Evolutionary conservation across 2,329 filamentous ascomycete genomes (phyloP), one percentile per base, ranked within the genome.

Genomic region (Clonostachys rhizophaga): DNA sequence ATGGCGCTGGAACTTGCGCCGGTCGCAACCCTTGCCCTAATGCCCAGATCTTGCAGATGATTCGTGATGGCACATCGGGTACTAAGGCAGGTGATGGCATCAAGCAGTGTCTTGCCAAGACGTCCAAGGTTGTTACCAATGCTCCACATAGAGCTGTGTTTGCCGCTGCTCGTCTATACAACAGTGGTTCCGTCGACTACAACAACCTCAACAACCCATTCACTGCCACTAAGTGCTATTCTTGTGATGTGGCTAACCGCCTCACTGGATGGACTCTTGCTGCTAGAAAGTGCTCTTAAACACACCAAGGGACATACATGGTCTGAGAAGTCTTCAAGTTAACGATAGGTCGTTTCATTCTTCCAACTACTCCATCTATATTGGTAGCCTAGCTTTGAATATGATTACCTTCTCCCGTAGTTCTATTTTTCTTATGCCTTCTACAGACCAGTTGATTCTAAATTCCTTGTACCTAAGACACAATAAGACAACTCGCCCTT

Each of bases 101-200:
- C 37, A 24, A 46, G 46, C 52, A 54, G 47, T 44, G 36, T n/a
- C 43, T 50, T 35, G 47, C 42, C 30, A 34, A 17, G 6, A 42
- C 52, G 18, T 37, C 41, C 10, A 40, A 14, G 16, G 24, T 34
- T 11, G 36, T 47, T 18, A 46, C 44, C 33, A 48, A 47, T 35
- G 13, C 12, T 20, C 46, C 42, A 40, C 39, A 42, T 42, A 37
- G 44, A 42, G 44, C 50, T 16, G 44, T 46, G 47, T 56, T 55
- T 42, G 53, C 50, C 11, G 46, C 53, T 3, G 47, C 54, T 40
- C 52, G 54, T 20, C 49, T 52, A 17, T 57, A 57, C 48, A 57
- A 57, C 52, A 50, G 47, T 35, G 54, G 54, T 43, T 57, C 54
- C 34, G 54, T 51, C 42, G 48, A 57, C 45, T 57, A 53, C 45